A percentile compares a stretch with the other conserved stretches of the same genome.
Evolutionary conservation across 768 basidiomycete genomes (phyloP).

Genomic region (Rhodocollybia butyracea): DNA sequence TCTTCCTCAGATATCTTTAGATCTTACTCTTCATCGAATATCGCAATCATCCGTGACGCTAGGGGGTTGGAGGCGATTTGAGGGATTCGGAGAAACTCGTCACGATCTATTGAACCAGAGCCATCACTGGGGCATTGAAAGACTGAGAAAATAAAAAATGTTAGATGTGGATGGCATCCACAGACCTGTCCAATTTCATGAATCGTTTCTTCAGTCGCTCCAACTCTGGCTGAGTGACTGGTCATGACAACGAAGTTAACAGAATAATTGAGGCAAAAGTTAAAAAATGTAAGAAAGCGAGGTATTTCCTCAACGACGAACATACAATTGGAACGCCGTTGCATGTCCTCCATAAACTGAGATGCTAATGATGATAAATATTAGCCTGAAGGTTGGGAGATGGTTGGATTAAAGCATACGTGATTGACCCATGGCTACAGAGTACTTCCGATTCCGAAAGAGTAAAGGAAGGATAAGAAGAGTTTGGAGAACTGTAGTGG

Average conservation of each 20-base stretch:
- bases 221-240: conserved; percentile 93
- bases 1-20: neutral
- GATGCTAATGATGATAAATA: conserved; percentile 50
- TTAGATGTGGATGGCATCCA: conserved; percentile 5
- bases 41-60: conserved; percentile 97
- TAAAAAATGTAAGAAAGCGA: conserved; percentile 8
- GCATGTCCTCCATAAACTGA: conserved; percentile 98
- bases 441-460: neutral
- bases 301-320: conserved; percentile 16
- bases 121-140: conserved; percentile 62
- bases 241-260: no score
- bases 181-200: conserved; percentile 96
- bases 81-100: conserved; percentile 98
- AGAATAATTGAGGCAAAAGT: conserved; percentile 11
- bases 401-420: conserved; percentile 47
- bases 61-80: conserved; percentile 98
- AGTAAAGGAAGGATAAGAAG: neutral
- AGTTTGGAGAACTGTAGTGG: neutral
- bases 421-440: conserved; percentile 70
- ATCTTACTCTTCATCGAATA: conserved; percentile 99
- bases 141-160: neutral
- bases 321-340: conserved; percentile 95
- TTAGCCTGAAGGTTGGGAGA: neutral
- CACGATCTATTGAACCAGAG: conserved; percentile 96
- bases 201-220: conserved; percentile 97